A percentile compares a stretch with the other conserved stretches of the same genome.
These are phyloP conservation scores for Colletotrichum incanum DNA, from an alignment of 2,329 filamentous ascomycete species.

Conservation along the genomic window DNA sequence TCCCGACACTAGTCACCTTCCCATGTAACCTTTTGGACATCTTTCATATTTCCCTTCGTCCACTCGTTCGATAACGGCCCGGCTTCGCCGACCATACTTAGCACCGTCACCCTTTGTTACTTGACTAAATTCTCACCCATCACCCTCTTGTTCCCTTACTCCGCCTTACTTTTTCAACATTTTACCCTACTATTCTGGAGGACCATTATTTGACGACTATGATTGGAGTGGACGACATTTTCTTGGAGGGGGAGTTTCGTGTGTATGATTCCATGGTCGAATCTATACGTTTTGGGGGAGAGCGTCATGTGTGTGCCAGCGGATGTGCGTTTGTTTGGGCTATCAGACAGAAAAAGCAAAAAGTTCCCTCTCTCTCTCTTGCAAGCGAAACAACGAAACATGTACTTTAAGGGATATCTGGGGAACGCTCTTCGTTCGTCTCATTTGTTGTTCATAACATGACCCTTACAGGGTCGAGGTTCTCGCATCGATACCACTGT, in stretches of 20 bases:
- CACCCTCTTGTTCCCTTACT: neutral
- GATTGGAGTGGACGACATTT: constrained; percentile 19
- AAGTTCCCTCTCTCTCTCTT: neutral
- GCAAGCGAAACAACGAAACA: constrained; percentile 14
- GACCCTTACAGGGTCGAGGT: constrained; percentile 23
- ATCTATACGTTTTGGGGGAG: neutral
- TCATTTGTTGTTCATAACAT: constrained; percentile 19
- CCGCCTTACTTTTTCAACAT: neutral
- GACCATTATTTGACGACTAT: constrained; percentile 34
- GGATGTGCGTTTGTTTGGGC: neutral
- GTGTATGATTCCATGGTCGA: neutral
- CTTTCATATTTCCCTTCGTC: constrained; percentile 21
- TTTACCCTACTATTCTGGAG: constrained; percentile 27
- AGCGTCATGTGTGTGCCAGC: neutral
- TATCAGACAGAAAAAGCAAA: constrained; percentile 2
- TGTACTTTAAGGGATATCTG: neutral
- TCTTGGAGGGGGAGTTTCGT: neutral
- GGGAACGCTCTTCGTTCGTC: neutral
- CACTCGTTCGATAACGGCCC: constrained; percentile 7
- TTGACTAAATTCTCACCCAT: neutral
- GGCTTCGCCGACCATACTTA: neutral
- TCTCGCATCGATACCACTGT: constrained; percentile 35
- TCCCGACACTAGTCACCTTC: neutral
- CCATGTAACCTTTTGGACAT: constrained; percentile 8
- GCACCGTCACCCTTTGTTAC: neutral